Base-by-base conservation (phyloP, 371 early-diverging fungal species). In the Lichtheimia hyalospora region DNA sequence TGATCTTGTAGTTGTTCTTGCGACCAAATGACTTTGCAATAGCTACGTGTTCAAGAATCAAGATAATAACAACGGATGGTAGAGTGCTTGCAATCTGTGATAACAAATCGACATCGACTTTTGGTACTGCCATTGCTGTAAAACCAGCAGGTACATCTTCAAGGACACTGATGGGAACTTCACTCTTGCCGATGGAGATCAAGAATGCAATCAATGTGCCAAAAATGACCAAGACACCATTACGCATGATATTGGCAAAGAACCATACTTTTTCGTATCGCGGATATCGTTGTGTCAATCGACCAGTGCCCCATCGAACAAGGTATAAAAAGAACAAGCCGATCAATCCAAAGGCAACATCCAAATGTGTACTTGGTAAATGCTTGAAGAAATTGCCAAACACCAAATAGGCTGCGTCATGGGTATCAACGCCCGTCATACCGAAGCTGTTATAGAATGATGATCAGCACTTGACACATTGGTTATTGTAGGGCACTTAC, bases 31-130 rank as follows among this genome's bases (percentile, higher is more conserved):
- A 84, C 69, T 92, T 90, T 54, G 85, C 84, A 59, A 93, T 86
- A 7, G 93, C 89, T 40, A 93, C 86, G 68, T 93, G 93, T 67
- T 94, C 96, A 28, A 95, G 69, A 58, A 93, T 82, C 51, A 87
- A 70, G 40, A 93, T 86, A 25, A 93, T 73, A 15, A 87, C 82
- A 15, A 85, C 83, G 2, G 88, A 87, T 2, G 85, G 75, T 6
- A 89, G 64, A 8, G 85, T 76, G 16, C 79, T 71, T 2, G 79
- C 76, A 20, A 88, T 66, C 5, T 61, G 70, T 10, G 69, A 66
- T 24, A 86, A 58, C 4, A 84, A 66, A 40, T 67, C 41, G 6
- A 67, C 49, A 49, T 68, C 66, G 15, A 88, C 52, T 0, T 40
- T 57, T 3, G 89, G 89, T 1, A 83, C 76, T 8, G 66, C 68